These are phyloP conservation scores for Podaxis mareebaensis DNA, from an alignment of 768 basidiomycete genomes.

Conservation along the genomic window DNA sequence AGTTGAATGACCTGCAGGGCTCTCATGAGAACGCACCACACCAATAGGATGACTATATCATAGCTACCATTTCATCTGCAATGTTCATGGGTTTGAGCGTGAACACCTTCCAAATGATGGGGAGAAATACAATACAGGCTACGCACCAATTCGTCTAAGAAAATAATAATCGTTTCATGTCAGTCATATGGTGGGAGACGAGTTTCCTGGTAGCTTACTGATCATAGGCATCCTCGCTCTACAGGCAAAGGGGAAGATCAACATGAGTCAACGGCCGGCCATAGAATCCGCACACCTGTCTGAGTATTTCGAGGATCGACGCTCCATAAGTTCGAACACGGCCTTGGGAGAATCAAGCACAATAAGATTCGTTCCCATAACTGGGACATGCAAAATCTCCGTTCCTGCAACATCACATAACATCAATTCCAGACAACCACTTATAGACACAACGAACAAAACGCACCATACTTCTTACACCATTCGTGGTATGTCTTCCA, in stretches of 20 bases:
- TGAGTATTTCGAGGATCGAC: conserved; percentile 41
- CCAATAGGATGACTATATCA: neutral
- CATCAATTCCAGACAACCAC: neutral
- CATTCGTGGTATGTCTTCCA: conserved; percentile 40
- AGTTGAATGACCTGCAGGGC: conserved; percentile 29
- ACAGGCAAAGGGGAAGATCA: neutral
- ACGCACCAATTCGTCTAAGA: conserved; percentile 15
- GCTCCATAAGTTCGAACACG: conserved; percentile 43
- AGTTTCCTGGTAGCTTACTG: conserved; percentile 11
- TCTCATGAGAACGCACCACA: neutral
- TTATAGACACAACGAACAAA: neutral
- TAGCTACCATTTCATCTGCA: conserved; percentile 13
- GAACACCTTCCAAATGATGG: too few relatives aligned
- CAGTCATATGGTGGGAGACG: neutral
- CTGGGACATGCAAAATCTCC: conserved; percentile 29
- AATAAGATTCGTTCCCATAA: conserved; percentile 27
- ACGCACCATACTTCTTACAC: conserved; percentile 37
- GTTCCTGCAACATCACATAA: conserved; percentile 20
- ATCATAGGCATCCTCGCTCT: conserved; percentile 24
- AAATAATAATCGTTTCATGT: neutral
- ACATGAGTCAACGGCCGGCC: neutral
- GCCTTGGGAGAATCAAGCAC: conserved; percentile 39
- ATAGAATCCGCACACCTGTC: conserved; percentile 24
- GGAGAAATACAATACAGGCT: too few relatives aligned
- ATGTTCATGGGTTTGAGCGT: too few relatives aligned